A percentile compares a stretch with the other conserved stretches of the same genome.
Evolutionary conservation across 192 early-diverging fungal genomes (phyloP).

Genomic region (Coemansia biformis): DNA sequence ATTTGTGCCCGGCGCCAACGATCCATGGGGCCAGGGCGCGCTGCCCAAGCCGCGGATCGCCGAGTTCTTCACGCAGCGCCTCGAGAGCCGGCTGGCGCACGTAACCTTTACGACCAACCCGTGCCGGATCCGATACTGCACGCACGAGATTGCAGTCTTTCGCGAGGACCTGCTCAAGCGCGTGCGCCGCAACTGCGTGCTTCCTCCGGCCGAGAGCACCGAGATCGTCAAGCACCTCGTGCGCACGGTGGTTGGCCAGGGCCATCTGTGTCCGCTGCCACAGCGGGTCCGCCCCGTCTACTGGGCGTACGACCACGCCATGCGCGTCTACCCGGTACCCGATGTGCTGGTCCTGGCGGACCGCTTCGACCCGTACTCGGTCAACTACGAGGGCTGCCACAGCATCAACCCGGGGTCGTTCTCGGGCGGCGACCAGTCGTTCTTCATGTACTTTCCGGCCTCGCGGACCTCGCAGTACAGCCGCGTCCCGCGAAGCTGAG

Average conservation of each 20-base stretch:
- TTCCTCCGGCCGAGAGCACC: constrained; percentile 54
- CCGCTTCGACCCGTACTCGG: constrained; percentile 70
- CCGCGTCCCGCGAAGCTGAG: constrained; percentile 25
- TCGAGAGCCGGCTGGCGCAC: constrained; percentile 56
- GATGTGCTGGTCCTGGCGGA: constrained; percentile 84
- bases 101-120: constrained; percentile 77
- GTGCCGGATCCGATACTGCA: constrained; percentile 83
- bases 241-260: constrained; percentile 76
- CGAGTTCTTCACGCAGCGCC: constrained; percentile 58
- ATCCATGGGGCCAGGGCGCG: constrained; percentile 70
- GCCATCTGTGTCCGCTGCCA: constrained; percentile 79
- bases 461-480: constrained; percentile 49
- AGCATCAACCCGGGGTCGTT: constrained; percentile 78
- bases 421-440: constrained; percentile 57
- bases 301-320: constrained; percentile 77
- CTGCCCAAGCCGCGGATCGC: constrained; percentile 74
- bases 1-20: constrained; percentile 84
- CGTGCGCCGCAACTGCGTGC: constrained; percentile 69
- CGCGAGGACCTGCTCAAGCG: constrained; percentile 77
- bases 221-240: constrained; percentile 55
- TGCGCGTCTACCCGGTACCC: constrained; percentile 83
- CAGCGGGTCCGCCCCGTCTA: constrained; percentile 68
- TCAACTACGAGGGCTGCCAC: constrained; percentile 71
- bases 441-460: constrained; percentile 72
- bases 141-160: constrained; percentile 86